Evolutionary conservation across 495 filamentous ascomycete genomes (phyloP).

Genomic region (Beverwykella pulmonaria): DNA sequence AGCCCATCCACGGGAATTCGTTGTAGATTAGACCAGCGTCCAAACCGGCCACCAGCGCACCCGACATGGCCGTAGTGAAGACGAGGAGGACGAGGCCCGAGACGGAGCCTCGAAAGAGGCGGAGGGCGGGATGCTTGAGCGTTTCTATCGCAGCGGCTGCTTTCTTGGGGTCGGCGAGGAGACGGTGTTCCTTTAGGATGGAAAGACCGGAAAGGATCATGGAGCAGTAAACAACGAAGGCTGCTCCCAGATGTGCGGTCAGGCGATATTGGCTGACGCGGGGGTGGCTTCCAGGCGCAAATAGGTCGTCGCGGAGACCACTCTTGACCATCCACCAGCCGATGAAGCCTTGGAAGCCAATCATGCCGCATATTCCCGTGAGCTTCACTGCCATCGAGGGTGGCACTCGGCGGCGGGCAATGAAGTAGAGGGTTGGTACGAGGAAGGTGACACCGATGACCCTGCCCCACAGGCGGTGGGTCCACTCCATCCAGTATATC

Average conservation of each 20-base stretch:
- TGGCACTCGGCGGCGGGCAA: conserved; percentile 77
- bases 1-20: conserved; percentile 94
- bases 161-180: conserved; percentile 60
- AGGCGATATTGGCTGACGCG: conserved; percentile 93
- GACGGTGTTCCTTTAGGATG: conserved; percentile 72
- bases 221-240: conserved; percentile 85
- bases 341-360: conserved; percentile 92
- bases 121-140: conserved; percentile 67
- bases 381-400: conserved; percentile 73
- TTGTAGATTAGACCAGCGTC: conserved; percentile 98
- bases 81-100: conserved; percentile 73
- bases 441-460: conserved; percentile 88
- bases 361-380: conserved; percentile 80
- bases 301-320: conserved; percentile 90
- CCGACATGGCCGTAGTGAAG: conserved; percentile 88
- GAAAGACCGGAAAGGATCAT: conserved; percentile 93
- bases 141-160: conserved; percentile 58
- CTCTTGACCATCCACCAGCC: conserved; percentile 99
- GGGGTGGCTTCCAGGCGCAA: conserved; percentile 85
- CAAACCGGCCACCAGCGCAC: conserved; percentile 88
- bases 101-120: conserved; percentile 72
- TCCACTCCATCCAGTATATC: conserved; percentile 99
- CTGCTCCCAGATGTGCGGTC: conserved; percentile 83
- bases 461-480: conserved; percentile 93
- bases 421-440: conserved; percentile 83